Base-by-base conservation (phyloP, 768 basidiomycete genomes). In the Kondoa subrosea region DNA sequence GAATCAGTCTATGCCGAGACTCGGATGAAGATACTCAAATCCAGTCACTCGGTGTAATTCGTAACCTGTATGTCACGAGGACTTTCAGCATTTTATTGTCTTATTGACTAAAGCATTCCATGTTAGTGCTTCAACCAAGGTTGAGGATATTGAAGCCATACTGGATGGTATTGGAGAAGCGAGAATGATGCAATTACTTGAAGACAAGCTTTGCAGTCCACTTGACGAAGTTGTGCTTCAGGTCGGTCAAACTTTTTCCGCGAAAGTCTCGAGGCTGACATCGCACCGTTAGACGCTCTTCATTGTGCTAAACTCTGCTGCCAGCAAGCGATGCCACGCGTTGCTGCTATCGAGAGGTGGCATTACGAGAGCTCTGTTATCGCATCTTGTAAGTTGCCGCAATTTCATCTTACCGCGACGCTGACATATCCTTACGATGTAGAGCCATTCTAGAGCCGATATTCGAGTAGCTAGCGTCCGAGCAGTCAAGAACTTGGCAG, bases 241-340 rank as follows among this genome's bases (percentile, higher is more conserved):
- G 57, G 73, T 70, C 34, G 56, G 66, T n/a, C 26, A 2, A n/a
- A 17, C 2, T 25, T 32, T 40, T 0, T 32, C 27, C 3, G 34
- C 3, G 29, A 32, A 56, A 29, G 33, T 25, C n/a, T n/a, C n/a
- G n/a, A 3, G 16, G 31, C 30, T 27, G n/a, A n/a, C 61, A 34
- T 32, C 2, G 0, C 25, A 14, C 12, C 1, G 3, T 16, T 66
- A 73, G 73, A 68, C 68, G 1, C 64, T 74, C 3, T 71, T 71
- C 50, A 67, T 68, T 50, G n/a, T 74, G 40, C 63, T 66, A 34
- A 74, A 74, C 65, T 68, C 73, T 16, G 73, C 73, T 2, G 71
- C 68, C 2, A 66, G 67, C 17, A 2, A 67, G 66, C 62, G 69
- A 34, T 25, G 71, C 1, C 33, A 68, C 15, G 69, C 70, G 34